Base-by-base conservation (phyloP, 73 alveolate genomes). In the Paramecium tetraurelia region DNA sequence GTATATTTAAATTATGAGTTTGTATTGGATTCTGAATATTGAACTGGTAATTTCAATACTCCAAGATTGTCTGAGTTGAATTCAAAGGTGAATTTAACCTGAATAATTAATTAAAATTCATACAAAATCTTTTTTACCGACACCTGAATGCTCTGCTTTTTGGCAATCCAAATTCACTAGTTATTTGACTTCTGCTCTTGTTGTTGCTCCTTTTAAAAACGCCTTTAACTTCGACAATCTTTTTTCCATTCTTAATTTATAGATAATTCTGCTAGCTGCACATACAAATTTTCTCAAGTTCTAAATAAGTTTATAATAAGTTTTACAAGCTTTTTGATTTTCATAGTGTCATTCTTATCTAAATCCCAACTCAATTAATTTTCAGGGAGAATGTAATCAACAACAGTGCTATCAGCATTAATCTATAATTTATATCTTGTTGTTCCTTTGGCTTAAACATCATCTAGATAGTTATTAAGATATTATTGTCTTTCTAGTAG, bases 91-190 rank as follows among this genome's bases (percentile, higher is more conserved):
- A 80, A 80, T 80, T 80, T 8, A 31, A 72, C 92, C 84, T 89
- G 18, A 89, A 89, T 35, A 14, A 58, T 53, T 70, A 71, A 71
- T 21, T 21, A 6, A 18, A 18, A 20, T 18, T 41, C 2, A 18
- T 63, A 89, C 85, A 70, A 89, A 89, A 58, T 89, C 94, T 46
- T 89, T 89, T 31, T 89, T 89, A 4, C 94, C 94, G 10, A 89
- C 89, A 5, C 94, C 94, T 16, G 94, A 70, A 46, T 44, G 40
- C 7, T 89, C 94, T 27, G 94, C 94, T 29, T 89, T 89, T 71
- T 89, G 22, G 76, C 94, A 89, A 46, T 89, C 94, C 18, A 44
- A 46, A 18, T 89, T 70, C 5, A 89, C 94, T 12, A 89, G 40
- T 59, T 89, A 36, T 71, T 33, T 43, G 35, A 57, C 94, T 50